Evolutionary conservation across 495 filamentous ascomycete genomes (phyloP).

Genomic region (Neurospora africana): DNA sequence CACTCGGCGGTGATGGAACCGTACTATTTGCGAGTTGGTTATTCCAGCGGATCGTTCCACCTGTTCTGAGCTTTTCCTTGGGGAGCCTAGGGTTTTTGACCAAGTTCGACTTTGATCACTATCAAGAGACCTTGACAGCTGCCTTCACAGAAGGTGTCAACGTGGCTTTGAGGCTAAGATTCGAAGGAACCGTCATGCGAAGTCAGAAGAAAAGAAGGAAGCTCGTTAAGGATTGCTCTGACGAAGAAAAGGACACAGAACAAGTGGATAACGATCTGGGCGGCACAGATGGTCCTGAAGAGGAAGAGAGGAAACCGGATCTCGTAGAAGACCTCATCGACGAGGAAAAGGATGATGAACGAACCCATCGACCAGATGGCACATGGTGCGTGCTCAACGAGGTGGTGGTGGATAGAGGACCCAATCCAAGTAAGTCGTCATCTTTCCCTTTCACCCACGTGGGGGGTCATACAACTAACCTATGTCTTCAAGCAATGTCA

Average conservation of each 20-base stretch:
- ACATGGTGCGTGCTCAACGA: conserved; percentile 90
- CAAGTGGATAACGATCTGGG: background rate
- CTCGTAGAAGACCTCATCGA: conserved; percentile 86
- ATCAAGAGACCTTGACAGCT: conserved; percentile 55
- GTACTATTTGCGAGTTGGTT: conserved; percentile 94
- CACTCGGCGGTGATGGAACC: conserved; percentile 93
- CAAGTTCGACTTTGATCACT: conserved; percentile 81
- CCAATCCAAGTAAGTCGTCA: conserved; percentile 62
- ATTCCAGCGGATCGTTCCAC: conserved; percentile 93
- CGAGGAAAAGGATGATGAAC: conserved; percentile 65
- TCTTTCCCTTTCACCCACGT: conserved; percentile 4
- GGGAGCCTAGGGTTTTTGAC: conserved; percentile 92
- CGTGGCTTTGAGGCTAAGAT: conserved; percentile 77
- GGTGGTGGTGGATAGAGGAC: conserved; percentile 80
- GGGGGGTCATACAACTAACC: conserved; percentile 2
- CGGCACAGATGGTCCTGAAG: conserved; percentile 1
- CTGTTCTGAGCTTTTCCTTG: conserved; percentile 81
- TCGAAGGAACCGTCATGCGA: conserved; percentile 92
- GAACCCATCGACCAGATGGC: conserved; percentile 70
- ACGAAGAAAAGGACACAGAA: background rate
- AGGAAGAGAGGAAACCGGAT: conserved; percentile 38
- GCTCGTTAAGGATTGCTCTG: background rate
- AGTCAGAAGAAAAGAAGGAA: conserved; percentile 42
- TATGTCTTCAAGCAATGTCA: conserved; percentile 55
- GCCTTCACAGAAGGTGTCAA: conserved; percentile 77